Conservation (phyloP, 495 filamentous ascomycete genomes). For the Aspergillus baeticus region DNA sequence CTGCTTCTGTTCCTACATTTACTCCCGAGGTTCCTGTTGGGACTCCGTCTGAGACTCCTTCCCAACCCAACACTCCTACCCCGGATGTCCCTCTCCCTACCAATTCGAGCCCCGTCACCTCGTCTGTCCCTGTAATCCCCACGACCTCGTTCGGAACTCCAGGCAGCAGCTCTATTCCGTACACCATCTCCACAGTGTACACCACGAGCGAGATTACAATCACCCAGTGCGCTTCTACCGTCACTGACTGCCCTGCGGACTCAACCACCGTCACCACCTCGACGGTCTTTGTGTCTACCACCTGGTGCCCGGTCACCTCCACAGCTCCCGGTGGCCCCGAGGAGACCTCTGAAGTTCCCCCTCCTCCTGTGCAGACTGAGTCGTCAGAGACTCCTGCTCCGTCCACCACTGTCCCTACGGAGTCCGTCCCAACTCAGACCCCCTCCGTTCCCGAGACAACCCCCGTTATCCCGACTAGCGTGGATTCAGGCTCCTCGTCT, state of each 20-base stretch:
- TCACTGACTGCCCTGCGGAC: constrained; percentile 58
- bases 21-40: constrained; percentile 9
- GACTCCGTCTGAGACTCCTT: background rate
- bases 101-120: background rate
- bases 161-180: constrained; percentile 15
- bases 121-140: constrained; percentile 6
- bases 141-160: constrained; percentile 6
- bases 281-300: constrained; percentile 58
- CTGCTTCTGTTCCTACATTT: constrained; percentile 11
- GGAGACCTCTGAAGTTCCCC: constrained; percentile 5
- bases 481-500: constrained; percentile 5
- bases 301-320: constrained; percentile 32
- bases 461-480: constrained; percentile 1
- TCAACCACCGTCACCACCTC: constrained; percentile 54
- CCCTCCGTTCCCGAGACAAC: constrained; percentile 4
- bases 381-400: constrained; percentile 13
- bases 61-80: no score
- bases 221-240: constrained; percentile 54
- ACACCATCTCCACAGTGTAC: constrained; percentile 60
- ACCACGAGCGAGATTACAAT: constrained; percentile 57
- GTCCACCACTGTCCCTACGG: no score
- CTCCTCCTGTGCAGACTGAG: background rate
- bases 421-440: constrained; percentile 8
- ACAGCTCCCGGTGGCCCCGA: background rate
- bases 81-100: background rate